A percentile compares a stretch with the other conserved stretches of the same genome.
Evolutionary conservation across 208 protist genomes (phyloP).

Genomic region (Acanthamoeba polyphaga): DNA sequence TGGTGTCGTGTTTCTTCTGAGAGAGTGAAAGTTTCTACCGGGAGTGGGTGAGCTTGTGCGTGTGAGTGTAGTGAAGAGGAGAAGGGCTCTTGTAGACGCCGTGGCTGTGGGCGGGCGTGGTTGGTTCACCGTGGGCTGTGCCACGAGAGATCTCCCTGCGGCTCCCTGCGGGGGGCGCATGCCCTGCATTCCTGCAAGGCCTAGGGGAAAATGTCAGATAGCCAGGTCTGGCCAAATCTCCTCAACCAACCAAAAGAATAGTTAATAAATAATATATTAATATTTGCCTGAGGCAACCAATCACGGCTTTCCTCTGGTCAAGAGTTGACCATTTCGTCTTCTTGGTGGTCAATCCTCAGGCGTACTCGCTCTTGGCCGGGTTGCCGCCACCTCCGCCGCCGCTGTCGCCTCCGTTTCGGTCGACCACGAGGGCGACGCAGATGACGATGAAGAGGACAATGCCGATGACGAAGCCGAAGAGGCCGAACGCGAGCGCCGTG

Average conservation of each 20-base stretch:
- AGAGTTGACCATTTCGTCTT: neutral
- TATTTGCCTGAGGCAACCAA: no score
- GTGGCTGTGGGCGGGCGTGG: neutral
- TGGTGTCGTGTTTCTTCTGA: neutral
- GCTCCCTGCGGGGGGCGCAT: no score
- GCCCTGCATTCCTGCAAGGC: no score
- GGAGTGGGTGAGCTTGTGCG: no score
- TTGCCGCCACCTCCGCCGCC: neutral
- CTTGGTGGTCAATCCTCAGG: neutral
- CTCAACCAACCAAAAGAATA: no score
- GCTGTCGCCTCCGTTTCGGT: neutral
- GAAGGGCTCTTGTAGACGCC: no score
- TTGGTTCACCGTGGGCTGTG: neutral
- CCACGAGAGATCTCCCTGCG: neutral
- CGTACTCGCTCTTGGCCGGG: neutral
- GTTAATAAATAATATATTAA: no score
- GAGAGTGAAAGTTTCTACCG: no score
- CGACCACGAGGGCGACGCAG: neutral
- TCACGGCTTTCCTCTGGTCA: neutral
- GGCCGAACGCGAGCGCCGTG: conserved; percentile 14
- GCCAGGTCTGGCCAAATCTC: no score
- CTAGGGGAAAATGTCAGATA: no score
- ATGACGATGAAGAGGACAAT: neutral
- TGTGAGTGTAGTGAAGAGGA: no score
- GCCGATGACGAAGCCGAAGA: neutral